Evolutionary conservation across 2,329 filamentous ascomycete species (phyloP).

Genomic region (Akanthomyces lecanii): DNA sequence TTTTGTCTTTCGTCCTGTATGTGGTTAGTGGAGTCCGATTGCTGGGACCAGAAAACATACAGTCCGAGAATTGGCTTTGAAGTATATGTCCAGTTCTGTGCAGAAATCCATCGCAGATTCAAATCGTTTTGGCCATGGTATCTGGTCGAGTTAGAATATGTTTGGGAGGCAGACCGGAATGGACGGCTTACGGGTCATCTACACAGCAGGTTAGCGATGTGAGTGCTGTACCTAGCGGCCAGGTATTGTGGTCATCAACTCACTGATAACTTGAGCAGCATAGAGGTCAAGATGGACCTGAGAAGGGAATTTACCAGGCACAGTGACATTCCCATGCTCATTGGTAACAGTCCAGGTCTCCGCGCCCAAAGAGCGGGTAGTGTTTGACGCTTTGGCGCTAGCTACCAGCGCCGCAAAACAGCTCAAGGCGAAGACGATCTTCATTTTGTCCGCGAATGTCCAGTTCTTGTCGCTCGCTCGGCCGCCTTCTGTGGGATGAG

Average conservation of each 20-base stretch:
- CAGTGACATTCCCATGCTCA: constrained; percentile 24
- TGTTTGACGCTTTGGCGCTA: not conserved
- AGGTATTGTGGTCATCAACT: constrained; percentile 28
- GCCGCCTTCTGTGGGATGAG: not conserved
- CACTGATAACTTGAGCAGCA: constrained; percentile 48
- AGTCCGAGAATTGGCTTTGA: constrained; percentile 33
- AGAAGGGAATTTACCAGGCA: constrained; percentile 52
- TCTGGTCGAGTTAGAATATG: constrained; percentile 22
- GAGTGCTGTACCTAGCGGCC: no score
- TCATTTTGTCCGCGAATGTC: not conserved
- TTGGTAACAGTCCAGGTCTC: constrained; percentile 15
- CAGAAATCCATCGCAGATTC: constrained; percentile 53
- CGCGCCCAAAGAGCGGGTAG: not conserved
- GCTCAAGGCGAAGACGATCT: not conserved
- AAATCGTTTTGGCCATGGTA: constrained; percentile 57
- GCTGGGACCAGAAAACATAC: constrained; percentile 25
- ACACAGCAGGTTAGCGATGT: not conserved
- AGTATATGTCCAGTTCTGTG: constrained; percentile 55
- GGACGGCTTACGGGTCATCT: constrained; percentile 10
- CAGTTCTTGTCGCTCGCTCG: not conserved
- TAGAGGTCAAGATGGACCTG: constrained; percentile 58
- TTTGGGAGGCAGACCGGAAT: not conserved
- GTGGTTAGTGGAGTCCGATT: constrained; percentile 2
- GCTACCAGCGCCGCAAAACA: not conserved
- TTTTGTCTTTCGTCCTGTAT: constrained; percentile 33